Evolutionary conservation across 768 basidiomycete species (phyloP).

Genomic region (Terana coerulea): DNA sequence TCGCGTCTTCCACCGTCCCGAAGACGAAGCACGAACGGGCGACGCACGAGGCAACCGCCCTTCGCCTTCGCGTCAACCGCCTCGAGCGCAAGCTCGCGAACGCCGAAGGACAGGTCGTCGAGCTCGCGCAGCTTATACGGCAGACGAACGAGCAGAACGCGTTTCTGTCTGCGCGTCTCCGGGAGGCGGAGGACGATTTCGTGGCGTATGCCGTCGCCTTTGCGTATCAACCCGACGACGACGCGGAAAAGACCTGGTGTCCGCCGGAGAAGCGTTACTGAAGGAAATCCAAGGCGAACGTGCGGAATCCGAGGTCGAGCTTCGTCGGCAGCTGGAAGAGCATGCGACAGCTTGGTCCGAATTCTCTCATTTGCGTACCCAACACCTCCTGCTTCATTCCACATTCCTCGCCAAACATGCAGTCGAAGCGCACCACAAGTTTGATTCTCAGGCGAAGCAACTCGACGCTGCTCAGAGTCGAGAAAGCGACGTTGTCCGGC

Average conservation of each 20-base stretch:
- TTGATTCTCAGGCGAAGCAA: constrained; percentile 28
- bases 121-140: constrained; percentile 60
- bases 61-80: constrained; percentile 46
- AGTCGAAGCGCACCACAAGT: constrained; percentile 11
- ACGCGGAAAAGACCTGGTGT: too few relatives aligned
- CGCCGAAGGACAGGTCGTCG: constrained; percentile 61
- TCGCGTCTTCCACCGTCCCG: constrained; percentile 27
- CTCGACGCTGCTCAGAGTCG: constrained; percentile 38
- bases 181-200: constrained; percentile 19
- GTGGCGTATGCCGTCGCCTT: constrained; percentile 11
- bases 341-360: constrained; percentile 12
- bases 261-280: background rate
- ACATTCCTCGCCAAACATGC: constrained; percentile 17
- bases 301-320: background rate
- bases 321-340: constrained; percentile 1
- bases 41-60: constrained; percentile 28
- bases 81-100: constrained; percentile 68
- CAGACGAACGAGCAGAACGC: constrained; percentile 50
- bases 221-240: background rate
- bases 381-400: constrained; percentile 20
- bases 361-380: constrained; percentile 15
- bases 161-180: constrained; percentile 30
- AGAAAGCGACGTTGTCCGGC: constrained; percentile 24
- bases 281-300: background rate
- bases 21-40: constrained; percentile 17